A percentile compares a stretch with the other conserved stretches of the same genome.
phyloP scores from a whole-genome alignment of 2,329 filamentous ascomycete genomes.

The Daldinia eschscholtzii region DNA sequence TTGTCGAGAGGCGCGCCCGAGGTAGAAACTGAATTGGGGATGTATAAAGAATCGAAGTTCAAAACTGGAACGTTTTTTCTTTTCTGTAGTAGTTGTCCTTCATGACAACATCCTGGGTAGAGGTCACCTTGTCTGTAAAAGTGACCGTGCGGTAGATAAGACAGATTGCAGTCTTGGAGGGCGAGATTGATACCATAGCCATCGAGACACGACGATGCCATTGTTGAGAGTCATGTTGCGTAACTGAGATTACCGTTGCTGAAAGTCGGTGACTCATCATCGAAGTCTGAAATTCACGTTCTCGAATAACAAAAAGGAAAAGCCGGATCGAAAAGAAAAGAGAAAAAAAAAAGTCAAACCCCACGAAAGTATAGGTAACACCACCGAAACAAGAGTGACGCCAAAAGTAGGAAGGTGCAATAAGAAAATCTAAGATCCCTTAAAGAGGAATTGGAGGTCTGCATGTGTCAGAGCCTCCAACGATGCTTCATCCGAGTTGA shows the following conservation, averaged over 20 bases:
- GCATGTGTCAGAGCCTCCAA: constrained; percentile 92
- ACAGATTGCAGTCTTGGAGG: neutral
- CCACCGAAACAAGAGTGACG: neutral
- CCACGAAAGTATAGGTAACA: neutral
- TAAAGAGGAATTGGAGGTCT: constrained; percentile 97
- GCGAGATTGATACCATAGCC: neutral
- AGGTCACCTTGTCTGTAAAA: neutral
- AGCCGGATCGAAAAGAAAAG: neutral
- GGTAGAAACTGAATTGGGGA: neutral
- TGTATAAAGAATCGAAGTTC: neutral
- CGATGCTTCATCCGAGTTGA: constrained; percentile 91
- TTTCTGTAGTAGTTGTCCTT: neutral
- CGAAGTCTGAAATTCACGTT: neutral
- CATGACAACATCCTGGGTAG: neutral
- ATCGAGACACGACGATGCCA: neutral
- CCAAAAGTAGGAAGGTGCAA: neutral
- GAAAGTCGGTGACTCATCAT: neutral
- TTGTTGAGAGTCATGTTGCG: neutral
- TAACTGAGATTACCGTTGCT: neutral
- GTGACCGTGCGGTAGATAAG: neutral
- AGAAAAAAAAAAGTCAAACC: neutral
- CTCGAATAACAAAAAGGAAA: neutral
- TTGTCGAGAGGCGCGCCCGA: neutral
- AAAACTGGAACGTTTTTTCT: too few species aligned
- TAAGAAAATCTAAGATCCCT: constrained; percentile 64